Evolutionary conservation across 1,139 yeast species (phyloP), one percentile per base, ranked within the genome.

Genomic region (Candida sp.): DNA sequence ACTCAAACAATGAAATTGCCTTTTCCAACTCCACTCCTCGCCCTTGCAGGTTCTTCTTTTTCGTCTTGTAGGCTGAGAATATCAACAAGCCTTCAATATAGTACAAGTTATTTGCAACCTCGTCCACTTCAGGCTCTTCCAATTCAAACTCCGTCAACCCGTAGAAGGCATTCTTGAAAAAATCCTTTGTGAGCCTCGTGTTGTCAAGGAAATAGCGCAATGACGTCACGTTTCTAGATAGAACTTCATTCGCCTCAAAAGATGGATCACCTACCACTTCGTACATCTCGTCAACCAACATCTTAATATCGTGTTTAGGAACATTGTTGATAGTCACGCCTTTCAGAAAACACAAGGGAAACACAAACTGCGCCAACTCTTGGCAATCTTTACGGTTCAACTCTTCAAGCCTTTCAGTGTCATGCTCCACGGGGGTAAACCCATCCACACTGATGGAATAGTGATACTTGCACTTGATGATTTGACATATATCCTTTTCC

Each of bases 21-120:
- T 82, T 81, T 51, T 89, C 96, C 33, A 93, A 70, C 61, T 93
- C 98, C 5, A 90, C 89, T 0, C 88, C 85, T 53, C 96, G 76
- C 7, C 94, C 90, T 58, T 88, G 96, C 78, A 88, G 83, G 1
- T 88, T 78, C 58, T 90, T 84, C 62, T 88, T 89, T 43, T 96
- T 72, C 9, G 81, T 72, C 53, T 84, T 84, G 68, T 86, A 90
- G 3, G 85, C 72, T 39, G 88, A 77, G 56, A 91, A 75, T 17
- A 88, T 84, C 30, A 87, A 74, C 3, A 88, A 75, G 0, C 93
- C 97, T 56, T 90, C 85, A 45, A 89, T 70, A 58, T 83, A 91
- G 62, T 88, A 91, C 5, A 93, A 72, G 0, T 97, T 97, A 23
- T 77, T 58, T 60, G 47, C 51, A 3, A 70, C 63, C 1, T 72